These are phyloP conservation scores for Nicotiana knightiana DNA, from an alignment of 257 asterid genomes.

Conservation along the genomic window DNA sequence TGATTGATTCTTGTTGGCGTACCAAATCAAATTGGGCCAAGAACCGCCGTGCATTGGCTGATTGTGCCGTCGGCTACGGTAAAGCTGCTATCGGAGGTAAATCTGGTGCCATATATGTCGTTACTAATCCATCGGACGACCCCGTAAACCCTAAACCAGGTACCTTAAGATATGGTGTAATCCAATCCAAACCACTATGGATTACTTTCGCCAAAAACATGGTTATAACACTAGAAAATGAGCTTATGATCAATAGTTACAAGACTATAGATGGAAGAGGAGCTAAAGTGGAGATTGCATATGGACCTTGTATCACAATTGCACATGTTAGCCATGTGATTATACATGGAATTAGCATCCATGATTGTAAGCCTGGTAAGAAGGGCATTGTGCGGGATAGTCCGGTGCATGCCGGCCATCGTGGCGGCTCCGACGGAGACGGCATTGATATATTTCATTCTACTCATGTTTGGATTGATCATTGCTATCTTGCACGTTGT, in stretches of 20 bases:
- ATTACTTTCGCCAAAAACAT: slow-evolving; percentile 48
- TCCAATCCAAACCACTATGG: slow-evolving; percentile 65
- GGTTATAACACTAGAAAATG: slow-evolving; percentile 57
- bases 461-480: slow-evolving; percentile 70
- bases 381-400: slow-evolving; percentile 47
- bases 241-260: slow-evolving; percentile 61
- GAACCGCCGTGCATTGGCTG: slow-evolving; percentile 56
- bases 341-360: slow-evolving; percentile 71
- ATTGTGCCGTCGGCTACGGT: slow-evolving; percentile 73
- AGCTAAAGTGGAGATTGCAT: slow-evolving; percentile 65
- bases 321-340: slow-evolving; percentile 50
- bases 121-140: slow-evolving; percentile 56
- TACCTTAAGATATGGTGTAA: slow-evolving; percentile 69
- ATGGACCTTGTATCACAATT: slow-evolving; percentile 80
- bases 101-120: slow-evolving; percentile 46
- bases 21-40: slow-evolving; percentile 52
- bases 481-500: slow-evolving; percentile 57
- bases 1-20: slow-evolving; percentile 79
- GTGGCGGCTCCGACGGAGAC: slow-evolving; percentile 72
- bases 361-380: slow-evolving; percentile 70
- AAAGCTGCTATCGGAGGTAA: slow-evolving; percentile 62
- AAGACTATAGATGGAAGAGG: slow-evolving; percentile 97
- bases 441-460: slow-evolving; percentile 56
- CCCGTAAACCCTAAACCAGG: slow-evolving; percentile 56
- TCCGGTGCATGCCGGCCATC: slow-evolving; percentile 47